phyloP scores from a whole-genome alignment of 140 eudicot genomes.

The Ambrosia hybrid region DNA sequence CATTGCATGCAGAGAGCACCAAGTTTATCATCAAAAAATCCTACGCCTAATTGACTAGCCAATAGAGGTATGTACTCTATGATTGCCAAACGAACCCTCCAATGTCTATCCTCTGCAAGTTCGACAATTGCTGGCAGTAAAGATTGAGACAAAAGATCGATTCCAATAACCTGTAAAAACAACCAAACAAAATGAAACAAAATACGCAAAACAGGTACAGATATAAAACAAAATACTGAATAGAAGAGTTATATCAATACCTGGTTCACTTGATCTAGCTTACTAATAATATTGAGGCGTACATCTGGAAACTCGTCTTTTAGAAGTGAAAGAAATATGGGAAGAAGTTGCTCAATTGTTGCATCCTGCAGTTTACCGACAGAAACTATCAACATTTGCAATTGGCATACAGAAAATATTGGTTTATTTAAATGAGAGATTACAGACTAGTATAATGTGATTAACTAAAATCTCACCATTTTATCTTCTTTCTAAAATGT shows the following conservation, averaged over 20 bases:
- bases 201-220: neutral
- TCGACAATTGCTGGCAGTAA: slow-evolving; percentile 93
- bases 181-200: neutral
- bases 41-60: slow-evolving; percentile 98
- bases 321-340: slow-evolving; percentile 89
- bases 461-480: too few relatives aligned
- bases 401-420: neutral
- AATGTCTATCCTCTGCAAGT: slow-evolving; percentile 99
- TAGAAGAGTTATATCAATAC: slow-evolving; percentile 27
- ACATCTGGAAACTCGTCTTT: slow-evolving; percentile 99
- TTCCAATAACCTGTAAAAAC: slow-evolving; percentile 90
- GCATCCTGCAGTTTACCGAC: slow-evolving; percentile 74
- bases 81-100: slow-evolving; percentile 98
- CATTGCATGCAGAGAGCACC: slow-evolving; percentile 99
- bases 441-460: too few relatives aligned
- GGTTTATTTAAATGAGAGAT: neutral
- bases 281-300: slow-evolving; percentile 96
- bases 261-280: slow-evolving; percentile 99
- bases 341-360: slow-evolving; percentile 96
- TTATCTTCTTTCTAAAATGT: neutral
- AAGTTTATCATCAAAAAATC: slow-evolving; percentile 95
- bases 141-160: slow-evolving; percentile 91
- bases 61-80: slow-evolving; percentile 91
- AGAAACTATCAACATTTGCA: slow-evolving; percentile 23
- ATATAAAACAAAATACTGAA: neutral